Base-by-base conservation (phyloP, 2,329 filamentous ascomycete genomes). In the Rhynchosporium secalis region DNA sequence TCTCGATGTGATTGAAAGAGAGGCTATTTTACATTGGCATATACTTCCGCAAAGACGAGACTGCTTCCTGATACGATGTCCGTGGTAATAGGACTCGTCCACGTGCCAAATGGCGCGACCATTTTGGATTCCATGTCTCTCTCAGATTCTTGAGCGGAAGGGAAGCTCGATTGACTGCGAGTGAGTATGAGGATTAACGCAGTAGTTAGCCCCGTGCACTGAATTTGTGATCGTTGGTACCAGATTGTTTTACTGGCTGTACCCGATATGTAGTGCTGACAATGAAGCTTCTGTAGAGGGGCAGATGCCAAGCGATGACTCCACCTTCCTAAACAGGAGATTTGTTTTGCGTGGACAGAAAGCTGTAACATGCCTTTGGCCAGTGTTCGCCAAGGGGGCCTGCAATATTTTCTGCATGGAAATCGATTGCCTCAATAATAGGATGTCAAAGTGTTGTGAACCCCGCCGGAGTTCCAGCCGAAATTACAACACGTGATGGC, bases 71-170 rank as follows among this genome's bases (percentile, higher is more conserved):
- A 71, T 15, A 77, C 64, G 7, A 72, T 68, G 29, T 75, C 73
- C 7, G 75, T 69, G 1, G 73, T 75, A 33, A 78, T 74, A 2
- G 76, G 76, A 56, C 76, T 77, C 15, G 68, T 69, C 75, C 76
- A 78, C 2, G 72, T 75, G 7, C 76, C 76, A 58, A 75, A 78
- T 2, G 74, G 71, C 1, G 70, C 70, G 7, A 68, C 58, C 29
- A 36, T 61, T 38, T 54, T 28, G 1, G 60, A n/a, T 26, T 5
- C 26, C 64, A 68, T 66, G 15, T 60, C 61, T 38, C 31, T 8
- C 13, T 41, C 20, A 54, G 51, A n/a, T 2, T 10, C 33, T 15
- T 28, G 9, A 3, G 7, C 7, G n/a, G 9, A 2, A 13, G 36
- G 7, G n/a, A 6, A 28, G 20, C 6, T 41, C 0, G 51, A 54